Evolutionary conservation across 2,329 filamentous ascomycete genomes (phyloP), one percentile per base, ranked within the genome.

Genomic region (Myriangium duriaei): DNA sequence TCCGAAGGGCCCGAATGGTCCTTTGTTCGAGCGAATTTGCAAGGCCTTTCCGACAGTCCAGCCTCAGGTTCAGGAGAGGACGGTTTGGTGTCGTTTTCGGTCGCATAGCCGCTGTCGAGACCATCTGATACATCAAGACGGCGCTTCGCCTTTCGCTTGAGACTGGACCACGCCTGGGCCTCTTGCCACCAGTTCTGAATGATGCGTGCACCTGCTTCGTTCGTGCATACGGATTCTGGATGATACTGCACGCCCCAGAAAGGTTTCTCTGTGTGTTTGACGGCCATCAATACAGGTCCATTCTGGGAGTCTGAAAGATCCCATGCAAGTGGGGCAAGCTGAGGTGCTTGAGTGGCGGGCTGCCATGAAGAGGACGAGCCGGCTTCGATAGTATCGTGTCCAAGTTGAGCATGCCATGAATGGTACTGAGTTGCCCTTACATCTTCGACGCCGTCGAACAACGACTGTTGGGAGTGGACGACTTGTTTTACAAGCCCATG

Each of bases 241-340:
- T 94, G 86, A 50, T 91, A 94, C 53, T 94, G 87, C 12, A 94
- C 68, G 0, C 81, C 87, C 78, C 81, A 92, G 45, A 88, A 81
- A 0, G 87, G 86, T 46, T 75, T 78, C 1, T 46, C 52, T 12
- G 55, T 60, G 55, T 93, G 85, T 45, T 68, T 73, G 11, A 79
- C 74, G 0, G 72, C 82, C 83, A 92, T 92, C n/a, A 91, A 58
- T 3, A 86, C 65, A n/a, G 60, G 55, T 1, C 64, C 69, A 45
- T 76, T 76, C 1, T 34, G 40, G 4, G 51, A 46, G 40, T 61
- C 60, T 40, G 61, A 59, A 12, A 63, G 53, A 37, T 65, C 63
- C 65, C 65, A 69, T 10, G 64, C 65, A n/a, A 68, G 42, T 3
- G 65, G 64, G n/a, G 58, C 45, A 5, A 68, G 44, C 2, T 57